Percentiles rank a stretch among this genome's conserved stretches.
phyloP scores from a whole-genome alignment of 345 rosid species.

The Geranium brycei region DNA sequence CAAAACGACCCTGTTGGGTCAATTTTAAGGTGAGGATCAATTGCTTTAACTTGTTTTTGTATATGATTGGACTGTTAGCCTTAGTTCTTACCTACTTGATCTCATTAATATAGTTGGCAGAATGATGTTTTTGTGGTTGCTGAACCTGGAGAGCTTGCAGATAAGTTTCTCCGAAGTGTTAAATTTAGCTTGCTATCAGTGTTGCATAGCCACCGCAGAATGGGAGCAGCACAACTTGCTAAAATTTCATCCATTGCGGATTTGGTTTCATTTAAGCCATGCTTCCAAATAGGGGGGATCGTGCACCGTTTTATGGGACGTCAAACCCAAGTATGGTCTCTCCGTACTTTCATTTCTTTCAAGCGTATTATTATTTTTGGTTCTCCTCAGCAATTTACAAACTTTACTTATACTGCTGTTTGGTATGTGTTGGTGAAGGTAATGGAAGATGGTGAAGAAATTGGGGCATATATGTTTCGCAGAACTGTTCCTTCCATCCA shows the following conservation, averaged over 20 bases:
- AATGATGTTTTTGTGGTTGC: conserved; percentile 96
- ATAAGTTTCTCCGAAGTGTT: conserved; percentile 70
- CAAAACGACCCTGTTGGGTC: conserved; percentile 75
- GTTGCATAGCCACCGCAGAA: conserved; percentile 37
- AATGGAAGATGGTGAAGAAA: conserved; percentile 92
- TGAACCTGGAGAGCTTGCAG: conserved; percentile 93
- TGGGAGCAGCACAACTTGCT: conserved; percentile 42
- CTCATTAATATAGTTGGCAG: conserved; percentile 57
- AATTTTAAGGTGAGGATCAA: conserved; percentile 53
- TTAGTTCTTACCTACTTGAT: conserved; percentile 16
- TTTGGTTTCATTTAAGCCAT: conserved; percentile 47
- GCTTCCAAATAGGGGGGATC: conserved; percentile 82
- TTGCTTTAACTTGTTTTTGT: conserved; percentile 4
- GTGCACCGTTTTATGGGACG: conserved; percentile 84
- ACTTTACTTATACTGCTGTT: not conserved
- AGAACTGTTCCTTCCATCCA: conserved; percentile 84
- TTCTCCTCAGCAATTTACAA: not conserved
- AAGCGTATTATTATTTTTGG: conserved; percentile 16
- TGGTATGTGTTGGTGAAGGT: conserved; percentile 16
- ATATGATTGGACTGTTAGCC: conserved; percentile 10
- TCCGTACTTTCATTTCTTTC: not conserved
- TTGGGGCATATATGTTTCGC: conserved; percentile 86
- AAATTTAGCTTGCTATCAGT: conserved; percentile 65
- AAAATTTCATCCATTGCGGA: conserved; percentile 62
- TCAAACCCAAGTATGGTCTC: conserved; percentile 63